Evolutionary conservation across 2,329 filamentous ascomycete species (phyloP).

Genomic region (Dactylellina drechsleri): DNA sequence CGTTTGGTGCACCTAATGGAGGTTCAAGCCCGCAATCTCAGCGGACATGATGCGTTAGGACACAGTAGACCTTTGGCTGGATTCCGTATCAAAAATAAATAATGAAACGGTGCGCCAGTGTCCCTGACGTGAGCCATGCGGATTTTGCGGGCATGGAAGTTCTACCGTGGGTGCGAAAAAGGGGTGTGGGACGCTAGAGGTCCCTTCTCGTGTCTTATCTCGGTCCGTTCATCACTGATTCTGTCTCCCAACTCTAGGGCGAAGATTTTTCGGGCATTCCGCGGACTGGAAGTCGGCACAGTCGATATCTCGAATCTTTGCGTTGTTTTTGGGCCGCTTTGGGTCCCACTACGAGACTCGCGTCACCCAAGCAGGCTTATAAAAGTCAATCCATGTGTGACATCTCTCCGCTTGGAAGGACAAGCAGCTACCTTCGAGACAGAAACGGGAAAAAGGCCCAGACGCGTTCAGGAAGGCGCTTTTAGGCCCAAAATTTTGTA

Average conservation of each 20-base stretch:
- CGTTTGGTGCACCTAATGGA: slow-evolving; percentile 4
- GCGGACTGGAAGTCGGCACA: slow-evolving; percentile 22
- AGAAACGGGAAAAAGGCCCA: slow-evolving; percentile 8
- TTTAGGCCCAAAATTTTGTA: not conserved
- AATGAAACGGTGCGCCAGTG: slow-evolving; percentile 21
- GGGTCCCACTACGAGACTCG: slow-evolving; percentile 10
- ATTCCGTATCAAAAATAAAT: slow-evolving; percentile 8
- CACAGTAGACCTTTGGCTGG: slow-evolving; percentile 4
- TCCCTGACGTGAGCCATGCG: slow-evolving; percentile 25
- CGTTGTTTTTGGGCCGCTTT: slow-evolving; percentile 33
- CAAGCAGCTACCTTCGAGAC: slow-evolving; percentile 7
- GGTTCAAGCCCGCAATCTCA: not conserved
- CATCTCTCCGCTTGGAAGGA: slow-evolving; percentile 6
- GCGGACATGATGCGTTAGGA: not conserved
- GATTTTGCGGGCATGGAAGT: slow-evolving; percentile 11
- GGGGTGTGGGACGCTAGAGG: slow-evolving; percentile 11
- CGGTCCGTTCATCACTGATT: slow-evolving; percentile 35
- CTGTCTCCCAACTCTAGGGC: slow-evolving; percentile 19
- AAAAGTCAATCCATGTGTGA: slow-evolving; percentile 8
- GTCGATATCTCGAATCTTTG: slow-evolving; percentile 42
- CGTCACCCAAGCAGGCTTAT: slow-evolving; percentile 4
- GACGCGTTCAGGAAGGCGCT: slow-evolving; percentile 17
- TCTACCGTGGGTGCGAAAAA: slow-evolving; percentile 12
- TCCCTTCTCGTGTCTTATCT: not conserved
- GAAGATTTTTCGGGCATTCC: slow-evolving; percentile 30